These are phyloP conservation scores for Dichotomopilus funicola DNA, from an alignment of 2,329 filamentous ascomycete species.

Conservation along the genomic window DNA sequence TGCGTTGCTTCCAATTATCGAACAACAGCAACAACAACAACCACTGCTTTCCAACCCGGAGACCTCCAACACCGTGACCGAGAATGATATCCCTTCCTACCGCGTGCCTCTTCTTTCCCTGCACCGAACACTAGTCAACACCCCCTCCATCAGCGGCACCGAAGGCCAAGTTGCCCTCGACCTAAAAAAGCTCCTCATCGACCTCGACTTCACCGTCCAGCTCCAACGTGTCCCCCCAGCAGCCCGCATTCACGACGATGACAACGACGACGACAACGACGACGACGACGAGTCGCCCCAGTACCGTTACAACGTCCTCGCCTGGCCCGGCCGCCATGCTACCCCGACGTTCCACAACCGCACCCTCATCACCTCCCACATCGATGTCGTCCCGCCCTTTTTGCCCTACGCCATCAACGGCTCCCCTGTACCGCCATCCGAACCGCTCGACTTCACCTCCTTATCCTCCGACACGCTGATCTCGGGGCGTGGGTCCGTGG, in stretches of 20 bases:
- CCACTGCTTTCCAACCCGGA: neutral
- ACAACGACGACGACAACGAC: constrained; percentile 26
- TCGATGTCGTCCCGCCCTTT: constrained; percentile 70
- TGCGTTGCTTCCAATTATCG: too few relatives aligned
- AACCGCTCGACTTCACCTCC: constrained; percentile 24
- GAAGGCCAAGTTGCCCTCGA: constrained; percentile 64
- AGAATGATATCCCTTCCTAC: constrained; percentile 29
- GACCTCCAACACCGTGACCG: neutral
- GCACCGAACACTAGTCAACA: constrained; percentile 68
- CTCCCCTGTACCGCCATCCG: constrained; percentile 17
- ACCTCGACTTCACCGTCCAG: constrained; percentile 38
- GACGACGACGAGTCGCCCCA: constrained; percentile 20
- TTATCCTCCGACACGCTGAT: constrained; percentile 47
- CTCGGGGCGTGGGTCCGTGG: constrained; percentile 67
- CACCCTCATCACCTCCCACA: constrained; percentile 70
- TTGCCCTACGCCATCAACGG: constrained; percentile 56
- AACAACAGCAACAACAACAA: neutral
- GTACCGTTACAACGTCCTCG: constrained; percentile 67
- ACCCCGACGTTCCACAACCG: constrained; percentile 52
- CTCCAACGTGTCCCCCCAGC: constrained; percentile 35
- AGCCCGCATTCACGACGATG: constrained; percentile 25
- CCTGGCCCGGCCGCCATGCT: constrained; percentile 49
- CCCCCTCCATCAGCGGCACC: constrained; percentile 63
- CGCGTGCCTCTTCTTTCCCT: constrained; percentile 57
- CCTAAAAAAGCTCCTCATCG: constrained; percentile 58